Percentiles rank a stretch among this genome's conserved stretches.
These are phyloP conservation scores for Russula foetens DNA, from an alignment of 768 basidiomycete genomes.

Conservation along the genomic window DNA sequence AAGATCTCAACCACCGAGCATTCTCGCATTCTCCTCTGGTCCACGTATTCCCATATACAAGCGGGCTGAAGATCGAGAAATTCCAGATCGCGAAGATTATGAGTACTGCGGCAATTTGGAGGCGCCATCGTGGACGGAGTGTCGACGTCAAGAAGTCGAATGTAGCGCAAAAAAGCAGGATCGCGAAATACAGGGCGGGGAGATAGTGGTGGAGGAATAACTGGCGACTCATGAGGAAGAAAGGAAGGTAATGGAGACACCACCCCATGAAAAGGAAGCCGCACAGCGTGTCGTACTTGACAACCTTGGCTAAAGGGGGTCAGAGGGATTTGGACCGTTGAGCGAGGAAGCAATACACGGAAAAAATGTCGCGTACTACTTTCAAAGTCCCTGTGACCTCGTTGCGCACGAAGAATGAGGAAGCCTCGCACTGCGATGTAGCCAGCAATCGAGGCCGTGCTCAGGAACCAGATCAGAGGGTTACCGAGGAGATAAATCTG, in stretches of 20 bases:
- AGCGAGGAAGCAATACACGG: not conserved
- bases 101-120: conserved; percentile 75
- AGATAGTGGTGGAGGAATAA: conserved; percentile 98
- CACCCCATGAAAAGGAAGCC: conserved; percentile 91
- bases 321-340: not conserved
- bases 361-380: conserved; percentile 52
- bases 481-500: conserved; percentile 97
- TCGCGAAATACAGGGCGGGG: conserved; percentile 92
- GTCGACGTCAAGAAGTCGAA: conserved; percentile 84
- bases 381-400: conserved; percentile 88
- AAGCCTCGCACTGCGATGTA: conserved; percentile 69
- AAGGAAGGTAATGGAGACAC: conserved; percentile 90
- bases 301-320: conserved; percentile 62
- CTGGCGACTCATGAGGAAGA: conserved; percentile 95
- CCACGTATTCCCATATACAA: conserved; percentile 83
- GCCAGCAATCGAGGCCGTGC: conserved; percentile 57
- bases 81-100: conserved; percentile 69
- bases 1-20: conserved; percentile 83
- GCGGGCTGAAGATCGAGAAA: conserved; percentile 69
- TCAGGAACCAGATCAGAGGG: conserved; percentile 87
- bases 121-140: conserved; percentile 62
- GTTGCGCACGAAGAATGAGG: conserved; percentile 80
- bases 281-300: conserved; percentile 86
- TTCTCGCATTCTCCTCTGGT: conserved; percentile 68
- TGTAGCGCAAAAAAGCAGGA: conserved; percentile 62